Base-by-base conservation (phyloP, 1,284 basidiomycete genomes). In the Ustilago nuda region DNA sequence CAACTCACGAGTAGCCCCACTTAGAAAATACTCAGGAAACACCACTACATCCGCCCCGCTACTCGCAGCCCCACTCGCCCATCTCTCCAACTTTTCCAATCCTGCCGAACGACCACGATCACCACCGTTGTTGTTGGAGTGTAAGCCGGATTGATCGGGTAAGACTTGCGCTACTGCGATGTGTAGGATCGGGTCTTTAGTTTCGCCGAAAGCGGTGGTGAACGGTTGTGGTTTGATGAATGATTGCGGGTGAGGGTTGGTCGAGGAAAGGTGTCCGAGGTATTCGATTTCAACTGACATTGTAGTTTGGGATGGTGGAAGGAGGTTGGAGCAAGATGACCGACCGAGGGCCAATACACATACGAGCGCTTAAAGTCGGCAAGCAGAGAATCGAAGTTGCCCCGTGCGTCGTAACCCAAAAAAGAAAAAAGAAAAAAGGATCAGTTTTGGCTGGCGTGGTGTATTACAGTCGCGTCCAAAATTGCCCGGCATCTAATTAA, bases 11-110 rank as follows among this genome's bases (percentile, higher is more conserved):
- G 73, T 77, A 4, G 83, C 79, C 6, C 83, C 83, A 3, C 76
- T 81, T 8, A 85, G 52, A 67, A 83, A 85, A 71, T 84, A 85
- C 66, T 85, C 84, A 8, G 84, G 84, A 23, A 85, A 80, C 1
- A 83, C 78, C 39, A 85, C 66, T 3, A 85, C 75, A 39, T 83
- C 82, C 3, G 79, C 79, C 19, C 79, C 79, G 13, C 56, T 55
- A 0, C 45, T 4, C 0, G 73, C 65, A 11, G 79, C 76, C 1
- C 32, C n/a, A 5, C 60, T 51, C 4, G 79, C 76, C 67, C 70
- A 81, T 13, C 9, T 13, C 19, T 72, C 57, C 32, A 81, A 43
- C 59, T 77, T 82, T 13, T 63, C 65, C 30, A 82, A 51, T 2
- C 74, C 79, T 9, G 53, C 70, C 19, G 37, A 27, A 3, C 19